Evolutionary conservation across 441 rosid species (phyloP).

Genomic region (Lepidium campestre): DNA sequence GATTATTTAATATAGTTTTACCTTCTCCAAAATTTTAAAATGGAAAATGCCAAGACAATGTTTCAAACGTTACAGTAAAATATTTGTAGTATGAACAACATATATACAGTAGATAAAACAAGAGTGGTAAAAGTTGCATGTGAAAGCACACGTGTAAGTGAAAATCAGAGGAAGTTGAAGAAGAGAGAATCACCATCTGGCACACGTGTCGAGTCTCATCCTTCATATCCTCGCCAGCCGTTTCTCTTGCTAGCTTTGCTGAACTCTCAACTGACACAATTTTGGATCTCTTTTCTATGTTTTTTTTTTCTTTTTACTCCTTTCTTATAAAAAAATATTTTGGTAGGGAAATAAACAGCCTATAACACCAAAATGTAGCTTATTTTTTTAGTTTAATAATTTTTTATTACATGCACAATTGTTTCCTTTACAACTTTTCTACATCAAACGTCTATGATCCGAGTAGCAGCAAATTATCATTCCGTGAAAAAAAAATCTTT

Average conservation of each 20-base stretch:
- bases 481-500: too few species aligned
- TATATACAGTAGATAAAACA: not conserved
- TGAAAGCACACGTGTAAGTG: slow-evolving; percentile 20
- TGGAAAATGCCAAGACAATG: slow-evolving; percentile 20
- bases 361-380: too few species aligned
- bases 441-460: too few species aligned
- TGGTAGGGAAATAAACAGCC: too few species aligned
- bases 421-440: too few species aligned
- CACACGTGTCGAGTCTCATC: slow-evolving; percentile 26
- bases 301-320: too few species aligned
- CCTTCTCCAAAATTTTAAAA: not conserved
- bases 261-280: not conserved
- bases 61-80: slow-evolving; percentile 14
- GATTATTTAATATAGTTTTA: slow-evolving; percentile 15
- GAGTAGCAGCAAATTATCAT: too few species aligned
- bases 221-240: slow-evolving; percentile 32
- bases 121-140: slow-evolving; percentile 31
- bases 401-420: too few species aligned
- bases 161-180: slow-evolving; percentile 14
- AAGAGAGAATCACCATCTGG: slow-evolving; percentile 25
- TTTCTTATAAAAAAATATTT: too few species aligned
- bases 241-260: slow-evolving; percentile 16
- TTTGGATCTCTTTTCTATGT: too few species aligned
- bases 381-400: too few species aligned
- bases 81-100: not conserved